Evolutionary conservation across 202 grass and related monocot genomes (phyloP).

Genomic region (Elaeis oleifera): DNA sequence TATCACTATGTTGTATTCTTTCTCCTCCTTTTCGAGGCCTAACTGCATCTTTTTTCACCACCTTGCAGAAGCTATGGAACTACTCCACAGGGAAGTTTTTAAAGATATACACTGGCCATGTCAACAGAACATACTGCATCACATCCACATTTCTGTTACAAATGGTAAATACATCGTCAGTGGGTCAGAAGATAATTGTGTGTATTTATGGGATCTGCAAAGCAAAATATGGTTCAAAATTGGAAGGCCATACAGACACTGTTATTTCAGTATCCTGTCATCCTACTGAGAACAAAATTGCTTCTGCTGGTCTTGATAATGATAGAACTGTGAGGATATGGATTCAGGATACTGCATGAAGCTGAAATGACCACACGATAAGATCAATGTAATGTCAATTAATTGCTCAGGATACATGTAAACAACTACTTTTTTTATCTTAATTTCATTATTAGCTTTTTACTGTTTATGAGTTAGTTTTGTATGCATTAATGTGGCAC

Average conservation of each 20-base stretch:
- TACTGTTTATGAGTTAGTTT: too few species aligned
- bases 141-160: conserved; percentile 80
- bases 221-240: conserved; percentile 82
- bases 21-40: too few species aligned
- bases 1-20: too few species aligned
- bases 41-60: conserved; percentile 6
- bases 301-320: conserved; percentile 61
- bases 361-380: background rate
- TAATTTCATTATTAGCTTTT: too few species aligned
- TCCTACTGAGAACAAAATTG: conserved; percentile 77
- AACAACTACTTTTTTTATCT: too few species aligned
- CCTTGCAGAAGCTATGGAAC: conserved; percentile 80
- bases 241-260: conserved; percentile 74
- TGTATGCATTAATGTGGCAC: too few species aligned
- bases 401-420: too few species aligned
- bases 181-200: conserved; percentile 76
- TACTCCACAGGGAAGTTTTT: conserved; percentile 62
- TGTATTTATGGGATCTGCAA: conserved; percentile 97
- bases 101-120: conserved; percentile 80
- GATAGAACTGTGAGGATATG: conserved; percentile 74
- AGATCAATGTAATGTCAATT: too few species aligned
- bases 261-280: conserved; percentile 76
- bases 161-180: conserved; percentile 85
- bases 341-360: conserved; percentile 55
- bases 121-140: conserved; percentile 65